phyloP scores from a whole-genome alignment of 768 basidiomycete genomes.

The Auricularia heimuer region DNA sequence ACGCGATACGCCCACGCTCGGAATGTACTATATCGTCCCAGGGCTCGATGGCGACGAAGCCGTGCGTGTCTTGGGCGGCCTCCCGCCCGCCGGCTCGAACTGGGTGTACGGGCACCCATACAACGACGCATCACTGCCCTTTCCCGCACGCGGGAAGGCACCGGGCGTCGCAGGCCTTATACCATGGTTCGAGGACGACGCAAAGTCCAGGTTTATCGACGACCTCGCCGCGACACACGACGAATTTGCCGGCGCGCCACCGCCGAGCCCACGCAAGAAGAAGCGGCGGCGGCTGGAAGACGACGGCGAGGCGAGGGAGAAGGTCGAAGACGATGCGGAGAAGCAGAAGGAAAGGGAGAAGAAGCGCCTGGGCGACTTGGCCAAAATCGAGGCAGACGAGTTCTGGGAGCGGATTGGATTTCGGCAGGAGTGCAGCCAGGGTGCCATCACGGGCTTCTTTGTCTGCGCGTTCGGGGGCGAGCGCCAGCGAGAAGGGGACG shows the following conservation, averaged over 20 bases:
- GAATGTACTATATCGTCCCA: constrained; percentile 52
- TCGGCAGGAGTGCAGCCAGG: constrained; percentile 86
- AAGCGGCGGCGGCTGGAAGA: constrained; percentile 1
- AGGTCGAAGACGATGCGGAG: constrained; percentile 4
- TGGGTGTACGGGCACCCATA: constrained; percentile 86
- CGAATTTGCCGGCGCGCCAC: constrained; percentile 10
- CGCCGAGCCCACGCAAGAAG: neutral
- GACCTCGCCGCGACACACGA: constrained; percentile 73
- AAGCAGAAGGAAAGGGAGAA: constrained; percentile 19
- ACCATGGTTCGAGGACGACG: constrained; percentile 93
- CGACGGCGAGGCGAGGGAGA: neutral
- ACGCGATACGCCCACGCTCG: constrained; percentile 22
- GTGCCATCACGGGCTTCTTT: constrained; percentile 91
- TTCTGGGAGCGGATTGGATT: constrained; percentile 98
- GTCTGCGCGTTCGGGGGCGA: constrained; percentile 38
- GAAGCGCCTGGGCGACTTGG: constrained; percentile 34
- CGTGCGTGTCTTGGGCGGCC: constrained; percentile 36
- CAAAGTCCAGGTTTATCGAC: constrained; percentile 87
- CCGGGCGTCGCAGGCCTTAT: constrained; percentile 40
- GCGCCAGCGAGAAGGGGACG: constrained; percentile 40
- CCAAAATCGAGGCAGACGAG: constrained; percentile 56
- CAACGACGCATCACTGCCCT: constrained; percentile 30
- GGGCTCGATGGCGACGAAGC: constrained; percentile 65
- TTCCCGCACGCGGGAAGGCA: constrained; percentile 38
- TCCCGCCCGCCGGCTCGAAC: constrained; percentile 7